Evolutionary conservation across 306 rosid genomes (phyloP), one percentile per base, ranked within the genome.

Genomic region (Glycine latifolia): DNA sequence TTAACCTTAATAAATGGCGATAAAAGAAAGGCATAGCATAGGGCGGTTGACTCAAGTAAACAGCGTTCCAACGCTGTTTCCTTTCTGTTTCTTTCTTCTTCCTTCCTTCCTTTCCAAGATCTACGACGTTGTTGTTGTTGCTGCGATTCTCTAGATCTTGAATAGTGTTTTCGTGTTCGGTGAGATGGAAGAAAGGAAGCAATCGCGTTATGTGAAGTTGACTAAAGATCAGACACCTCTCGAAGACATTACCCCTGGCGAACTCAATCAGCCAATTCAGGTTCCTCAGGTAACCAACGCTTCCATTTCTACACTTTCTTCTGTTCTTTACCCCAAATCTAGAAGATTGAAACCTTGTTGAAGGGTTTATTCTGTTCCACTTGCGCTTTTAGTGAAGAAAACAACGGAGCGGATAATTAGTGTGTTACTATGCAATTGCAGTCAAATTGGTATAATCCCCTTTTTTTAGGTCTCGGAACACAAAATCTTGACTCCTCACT

Each of bases 251-350:
- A 83, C 82, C 53, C 98, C 99, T 12, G 99, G 99, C 33, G 99
- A 96, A 90, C 99, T 96, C 74, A 93, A 93, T 81, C 98, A 92
- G 83, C 99, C 99, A 26, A 87, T 96, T 81, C 92, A 93, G 12
- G 94, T 93, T 85, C 97, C 98, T 83, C 98, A 96, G 97, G 99
- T 94, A 15, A 37, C 5, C 41, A 37, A 37, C 13, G 12, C 31
- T 17, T 78, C 15, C 41, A 37, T 37, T 37, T 37, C 44, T 26
- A 26, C 31, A 26, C 31, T 26, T 26, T 26, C 31, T 26, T 26
- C 31, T 26, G 31, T 26, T 26, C 31, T 26, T 26, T 26, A 26
- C 31, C 31, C 31, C 31, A 26, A 26, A 26, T 26, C 31, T 26
- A 1, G 31, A 26, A 26, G 31, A 26, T 26, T 1, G 31, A 26